Evolutionary conservation across 164 flowering plant genomes (phyloP).

Genomic region (Nymphaea colorata): DNA sequence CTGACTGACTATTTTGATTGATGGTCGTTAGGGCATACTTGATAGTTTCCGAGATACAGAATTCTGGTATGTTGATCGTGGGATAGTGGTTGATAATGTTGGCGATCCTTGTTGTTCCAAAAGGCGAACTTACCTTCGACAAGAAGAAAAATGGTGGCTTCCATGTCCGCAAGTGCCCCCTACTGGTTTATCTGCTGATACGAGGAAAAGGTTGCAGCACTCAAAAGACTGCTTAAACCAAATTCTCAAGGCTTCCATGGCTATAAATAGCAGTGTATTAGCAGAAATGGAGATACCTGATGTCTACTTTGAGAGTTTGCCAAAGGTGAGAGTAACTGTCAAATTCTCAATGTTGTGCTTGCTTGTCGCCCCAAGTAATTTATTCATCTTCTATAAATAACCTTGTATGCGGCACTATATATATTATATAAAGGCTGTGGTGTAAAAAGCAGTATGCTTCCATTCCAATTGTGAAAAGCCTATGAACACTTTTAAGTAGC

Average conservation of each 20-base stretch:
- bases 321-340: conserved; percentile 38
- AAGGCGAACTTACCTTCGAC: conserved; percentile 36
- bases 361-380: too few relatives aligned
- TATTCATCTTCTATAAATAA: too few relatives aligned
- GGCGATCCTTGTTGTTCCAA: conserved; percentile 12
- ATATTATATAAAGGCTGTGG: too few relatives aligned
- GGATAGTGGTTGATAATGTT: conserved; percentile 22
- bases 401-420: too few relatives aligned
- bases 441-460: too few relatives aligned
- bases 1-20: background rate
- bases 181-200: conserved; percentile 43
- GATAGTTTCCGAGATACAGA: conserved; percentile 49
- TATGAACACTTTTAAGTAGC: too few relatives aligned
- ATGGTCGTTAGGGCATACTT: conserved; percentile 22
- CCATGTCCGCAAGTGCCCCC: conserved; percentile 66
- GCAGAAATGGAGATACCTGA: conserved; percentile 74
- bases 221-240: conserved; percentile 61
- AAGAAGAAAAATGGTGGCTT: conserved; percentile 84
- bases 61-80: conserved; percentile 56
- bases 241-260: conserved; percentile 66
- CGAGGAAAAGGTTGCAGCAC: conserved; percentile 53
- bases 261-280: conserved; percentile 54
- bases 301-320: conserved; percentile 46
- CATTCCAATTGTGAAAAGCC: too few relatives aligned
- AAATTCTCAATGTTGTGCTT: background rate